Evolutionary conservation across 2,329 filamentous ascomycete species (phyloP), one percentile per base, ranked within the genome.

Genomic region (Stromatinia cepivora): DNA sequence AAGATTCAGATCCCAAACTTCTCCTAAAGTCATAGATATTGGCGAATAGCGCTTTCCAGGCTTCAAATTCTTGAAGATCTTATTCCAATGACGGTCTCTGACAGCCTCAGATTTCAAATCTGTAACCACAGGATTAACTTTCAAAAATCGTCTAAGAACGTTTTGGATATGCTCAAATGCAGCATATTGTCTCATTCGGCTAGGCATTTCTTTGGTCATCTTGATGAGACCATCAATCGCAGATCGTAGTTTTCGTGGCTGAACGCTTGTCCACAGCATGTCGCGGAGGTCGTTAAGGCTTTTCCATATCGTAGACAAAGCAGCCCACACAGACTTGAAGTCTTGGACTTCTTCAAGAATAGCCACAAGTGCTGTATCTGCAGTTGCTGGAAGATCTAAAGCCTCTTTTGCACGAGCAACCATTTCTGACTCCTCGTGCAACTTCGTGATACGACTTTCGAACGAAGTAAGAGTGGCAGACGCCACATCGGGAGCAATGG

Each of bases 171-270:
- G 94, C 80, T 99, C 96, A 78, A 99, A 99, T n/a, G 96, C 96
- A 75, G 96, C 94, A 80, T 99, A 99, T 78, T 99, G 96, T 71
- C 96, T 90, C 94, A 99, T 98, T 70, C 95, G 90, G 80, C 93
- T 97, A 0, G 96, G 95, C 95, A 99, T 98, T 72, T 98, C 94
- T 82, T 97, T 98, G 48, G 94, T 98, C 87, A 97, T 97, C 83
- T 97, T 97, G 79, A 98, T 92, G 66, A 98, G 86, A 61, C 91
- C 90, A 77, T 99, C 94, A 64, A 99, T 90, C 72, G 92, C 92
- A 75, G 92, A 88, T 50, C 95, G 89, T 70, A 99, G 88, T 81
- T 98, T 99, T 72, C 95, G 88, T 11, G 96, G 94, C 78, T 98
- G 93, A 1, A 99, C 92, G 77, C 92, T 97, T 69, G 91, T 96